Evolutionary conservation across 441 rosid genomes (phyloP).

Genomic region (Bruguiera hainesii): DNA sequence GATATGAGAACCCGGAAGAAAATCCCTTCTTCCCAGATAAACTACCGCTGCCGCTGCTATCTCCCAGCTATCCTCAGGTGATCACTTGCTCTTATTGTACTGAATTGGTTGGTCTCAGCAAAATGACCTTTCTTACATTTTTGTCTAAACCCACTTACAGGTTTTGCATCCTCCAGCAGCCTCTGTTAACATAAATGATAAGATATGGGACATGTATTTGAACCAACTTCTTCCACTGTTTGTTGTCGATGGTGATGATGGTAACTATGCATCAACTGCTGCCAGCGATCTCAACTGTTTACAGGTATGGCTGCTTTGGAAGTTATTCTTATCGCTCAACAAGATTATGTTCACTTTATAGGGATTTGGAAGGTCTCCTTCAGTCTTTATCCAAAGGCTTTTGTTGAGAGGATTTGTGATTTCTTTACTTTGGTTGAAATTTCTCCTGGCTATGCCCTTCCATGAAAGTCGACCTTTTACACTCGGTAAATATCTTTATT

Average conservation of each 20-base stretch:
- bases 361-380: background rate
- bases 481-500: background rate
- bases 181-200: slow-evolving; percentile 55
- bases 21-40: slow-evolving; percentile 69
- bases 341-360: background rate
- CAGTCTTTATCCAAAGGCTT: too few relatives aligned
- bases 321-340: background rate
- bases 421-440: background rate
- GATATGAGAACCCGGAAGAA: slow-evolving; percentile 78
- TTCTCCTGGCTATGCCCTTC: background rate
- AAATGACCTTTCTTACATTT: background rate
- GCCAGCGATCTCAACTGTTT: slow-evolving; percentile 62
- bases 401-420: background rate
- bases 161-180: slow-evolving; percentile 56
- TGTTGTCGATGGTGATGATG: slow-evolving; percentile 65
- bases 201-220: slow-evolving; percentile 66
- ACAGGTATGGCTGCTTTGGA: slow-evolving; percentile 43
- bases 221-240: slow-evolving; percentile 67
- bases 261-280: slow-evolving; percentile 68
- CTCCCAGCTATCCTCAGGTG: slow-evolving; percentile 47
- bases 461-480: too few relatives aligned
- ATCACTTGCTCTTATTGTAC: slow-evolving; percentile 7
- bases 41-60: slow-evolving; percentile 39
- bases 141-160: slow-evolving; percentile 31
- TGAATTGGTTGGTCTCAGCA: background rate